Conservation (phyloP, 345 rosid species). For the Acer yangbiense region DNA sequence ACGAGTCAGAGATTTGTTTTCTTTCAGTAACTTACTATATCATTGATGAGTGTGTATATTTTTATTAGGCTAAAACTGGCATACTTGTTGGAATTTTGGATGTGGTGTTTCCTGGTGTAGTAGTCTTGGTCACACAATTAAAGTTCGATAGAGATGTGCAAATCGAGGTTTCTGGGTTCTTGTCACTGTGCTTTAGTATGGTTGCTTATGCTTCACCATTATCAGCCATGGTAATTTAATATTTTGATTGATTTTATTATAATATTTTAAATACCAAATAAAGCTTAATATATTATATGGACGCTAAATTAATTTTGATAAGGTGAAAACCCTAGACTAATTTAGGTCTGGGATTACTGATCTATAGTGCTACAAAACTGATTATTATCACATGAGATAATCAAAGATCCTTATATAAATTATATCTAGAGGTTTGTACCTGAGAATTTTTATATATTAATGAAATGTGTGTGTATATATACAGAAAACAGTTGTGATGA, state of each 20-base stretch:
- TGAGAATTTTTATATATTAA: too few species aligned
- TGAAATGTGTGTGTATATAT: not conserved
- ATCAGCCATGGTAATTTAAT: constrained; percentile 66
- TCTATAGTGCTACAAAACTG: too few species aligned
- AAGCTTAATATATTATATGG: too few species aligned
- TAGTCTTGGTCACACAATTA: constrained; percentile 41
- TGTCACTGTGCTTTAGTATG: constrained; percentile 60
- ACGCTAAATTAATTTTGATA: too few species aligned
- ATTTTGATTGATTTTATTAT: too few species aligned
- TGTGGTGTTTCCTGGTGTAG: constrained; percentile 54
- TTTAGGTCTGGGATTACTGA: too few species aligned
- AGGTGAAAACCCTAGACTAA: too few species aligned
- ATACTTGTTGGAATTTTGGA: constrained; percentile 47
- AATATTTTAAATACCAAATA: too few species aligned
- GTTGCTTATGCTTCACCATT: constrained; percentile 75
- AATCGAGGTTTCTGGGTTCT: constrained; percentile 54
- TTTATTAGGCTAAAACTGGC: constrained; percentile 37
- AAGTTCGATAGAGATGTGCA: constrained; percentile 41
- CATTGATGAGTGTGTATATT: not conserved
- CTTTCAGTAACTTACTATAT: not conserved
- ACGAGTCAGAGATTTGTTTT: not conserved
- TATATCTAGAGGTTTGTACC: too few species aligned
- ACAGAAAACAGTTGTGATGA: constrained; percentile 56
- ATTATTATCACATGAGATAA: too few species aligned
- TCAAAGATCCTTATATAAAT: too few species aligned